A percentile compares a stretch with the other conserved stretches of the same genome.
phyloP scores from a whole-genome alignment of 805 yeast genomes.

The Yamadazyma endophytica region DNA sequence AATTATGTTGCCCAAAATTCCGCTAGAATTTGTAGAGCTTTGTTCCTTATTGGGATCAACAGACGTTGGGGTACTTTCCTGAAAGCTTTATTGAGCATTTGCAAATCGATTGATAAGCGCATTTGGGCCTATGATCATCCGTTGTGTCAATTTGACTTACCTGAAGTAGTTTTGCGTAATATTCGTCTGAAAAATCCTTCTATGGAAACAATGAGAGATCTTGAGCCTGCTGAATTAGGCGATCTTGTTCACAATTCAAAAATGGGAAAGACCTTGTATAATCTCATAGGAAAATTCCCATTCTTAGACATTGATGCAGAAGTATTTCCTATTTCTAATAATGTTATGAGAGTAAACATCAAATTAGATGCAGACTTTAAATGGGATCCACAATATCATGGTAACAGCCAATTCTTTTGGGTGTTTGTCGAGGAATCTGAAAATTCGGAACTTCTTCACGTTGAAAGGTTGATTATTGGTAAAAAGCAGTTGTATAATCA shows the following conservation, averaged over 20 bases:
- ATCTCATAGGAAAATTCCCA: conserved; percentile 70
- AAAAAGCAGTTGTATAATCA: conserved; percentile 54
- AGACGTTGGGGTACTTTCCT: conserved; percentile 89
- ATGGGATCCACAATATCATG: conserved; percentile 84
- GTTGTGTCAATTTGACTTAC: conserved; percentile 77
- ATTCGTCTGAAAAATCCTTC: conserved; percentile 62
- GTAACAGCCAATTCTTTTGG: conserved; percentile 87
- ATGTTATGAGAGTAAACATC: conserved; percentile 79
- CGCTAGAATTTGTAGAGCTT: conserved; percentile 87
- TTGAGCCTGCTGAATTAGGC: conserved; percentile 75
- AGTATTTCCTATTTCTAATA: conserved; percentile 81
- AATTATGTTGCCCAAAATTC: conserved; percentile 95
- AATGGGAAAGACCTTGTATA: conserved; percentile 63
- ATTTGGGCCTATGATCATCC: conserved; percentile 93
- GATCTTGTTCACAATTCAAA: conserved; percentile 80
- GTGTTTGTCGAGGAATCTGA: conserved; percentile 85
- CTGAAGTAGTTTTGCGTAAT: conserved; percentile 57
- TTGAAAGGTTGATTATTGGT: conserved; percentile 72
- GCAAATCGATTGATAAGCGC: conserved; percentile 80
- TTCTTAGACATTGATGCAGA: conserved; percentile 69
- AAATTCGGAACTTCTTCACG: conserved; percentile 67
- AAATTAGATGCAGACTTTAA: conserved; percentile 68
- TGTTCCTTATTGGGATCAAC: conserved; percentile 80
- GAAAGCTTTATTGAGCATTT: conserved; percentile 68
- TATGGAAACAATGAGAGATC: conserved; percentile 69